Conservation (phyloP, 2,329 filamentous ascomycete species). For the Westerdykella sp. region DNA sequence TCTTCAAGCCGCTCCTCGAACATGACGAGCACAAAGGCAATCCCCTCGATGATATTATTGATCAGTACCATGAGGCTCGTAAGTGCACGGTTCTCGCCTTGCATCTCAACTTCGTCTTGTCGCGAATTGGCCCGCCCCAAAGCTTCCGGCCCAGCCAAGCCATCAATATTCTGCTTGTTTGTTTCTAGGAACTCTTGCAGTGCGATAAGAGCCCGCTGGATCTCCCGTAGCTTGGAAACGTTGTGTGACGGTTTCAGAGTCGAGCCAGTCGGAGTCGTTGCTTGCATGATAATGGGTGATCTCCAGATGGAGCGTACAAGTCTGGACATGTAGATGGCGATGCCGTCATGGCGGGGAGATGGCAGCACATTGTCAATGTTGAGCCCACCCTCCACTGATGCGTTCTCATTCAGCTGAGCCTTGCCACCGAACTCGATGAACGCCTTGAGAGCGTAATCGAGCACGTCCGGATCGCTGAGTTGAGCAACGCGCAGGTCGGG, state of each 20-base stretch:
- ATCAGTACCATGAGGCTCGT: slow-evolving; percentile 81
- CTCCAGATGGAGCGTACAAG: slow-evolving; percentile 89
- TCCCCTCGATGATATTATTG: slow-evolving; percentile 87
- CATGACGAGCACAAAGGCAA: slow-evolving; percentile 89
- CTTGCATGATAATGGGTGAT: slow-evolving; percentile 60
- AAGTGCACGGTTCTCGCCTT: slow-evolving; percentile 89
- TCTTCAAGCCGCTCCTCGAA: slow-evolving; percentile 92
- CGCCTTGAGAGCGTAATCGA: slow-evolving; percentile 75
- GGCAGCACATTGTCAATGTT: slow-evolving; percentile 77
- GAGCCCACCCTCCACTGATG: slow-evolving; percentile 49
- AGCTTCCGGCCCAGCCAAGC: slow-evolving; percentile 83
- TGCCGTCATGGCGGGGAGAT: slow-evolving; percentile 81
- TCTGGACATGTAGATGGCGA: slow-evolving; percentile 80
- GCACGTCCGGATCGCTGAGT: slow-evolving; percentile 73
- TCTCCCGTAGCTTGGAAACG: slow-evolving; percentile 60
- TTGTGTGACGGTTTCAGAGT: slow-evolving; percentile 62
- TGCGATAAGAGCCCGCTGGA: slow-evolving; percentile 75
- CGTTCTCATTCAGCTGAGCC: slow-evolving; percentile 75
- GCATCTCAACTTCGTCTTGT: slow-evolving; percentile 85
- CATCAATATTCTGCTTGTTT: slow-evolving; percentile 91
- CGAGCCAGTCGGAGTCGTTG: slow-evolving; percentile 52
- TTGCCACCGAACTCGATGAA: slow-evolving; percentile 93
- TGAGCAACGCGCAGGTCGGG: slow-evolving; percentile 62
- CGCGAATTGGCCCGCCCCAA: slow-evolving; percentile 70
- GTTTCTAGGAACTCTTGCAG: slow-evolving; percentile 74